Evolutionary conservation across 2,329 filamentous ascomycete species (phyloP).

Genomic region (Pestalotiopsis sp.): DNA sequence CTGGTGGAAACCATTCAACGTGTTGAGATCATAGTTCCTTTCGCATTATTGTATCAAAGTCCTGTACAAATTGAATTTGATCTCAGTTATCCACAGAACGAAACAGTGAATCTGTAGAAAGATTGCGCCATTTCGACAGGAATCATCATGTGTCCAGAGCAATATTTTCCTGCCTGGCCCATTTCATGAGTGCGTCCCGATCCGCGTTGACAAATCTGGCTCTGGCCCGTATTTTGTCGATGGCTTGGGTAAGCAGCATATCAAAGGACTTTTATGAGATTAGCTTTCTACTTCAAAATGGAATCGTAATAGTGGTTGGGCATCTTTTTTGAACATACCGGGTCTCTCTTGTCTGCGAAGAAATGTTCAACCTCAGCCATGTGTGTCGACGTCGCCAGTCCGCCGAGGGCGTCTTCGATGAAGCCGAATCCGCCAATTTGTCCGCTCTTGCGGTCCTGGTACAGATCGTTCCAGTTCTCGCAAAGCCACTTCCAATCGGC

Average conservation of each 20-base stretch:
- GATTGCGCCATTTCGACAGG: no score
- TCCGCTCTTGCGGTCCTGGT: not conserved
- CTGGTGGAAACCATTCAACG: no score
- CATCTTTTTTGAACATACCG: not conserved
- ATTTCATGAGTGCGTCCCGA: not conserved
- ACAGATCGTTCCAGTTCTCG: not conserved
- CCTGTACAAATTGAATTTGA: no score
- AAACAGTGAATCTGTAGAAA: no score
- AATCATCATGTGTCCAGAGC: not conserved
- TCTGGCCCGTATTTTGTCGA: slow-evolving; percentile 3
- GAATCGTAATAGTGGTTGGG: no score
- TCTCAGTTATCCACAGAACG: no score
- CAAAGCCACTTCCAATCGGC: slow-evolving; percentile 1
- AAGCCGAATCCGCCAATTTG: not conserved
- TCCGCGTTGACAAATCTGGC: not conserved
- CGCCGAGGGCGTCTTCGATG: not conserved
- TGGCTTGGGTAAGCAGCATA: slow-evolving; percentile 1
- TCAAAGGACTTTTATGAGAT: slow-evolving; percentile 1
- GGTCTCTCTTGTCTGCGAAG: not conserved
- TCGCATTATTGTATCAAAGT: no score
- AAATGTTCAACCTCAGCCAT: slow-evolving; percentile 6
- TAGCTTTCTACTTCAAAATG: no score
- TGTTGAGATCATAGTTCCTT: no score
- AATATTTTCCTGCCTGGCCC: not conserved
- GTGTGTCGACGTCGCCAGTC: not conserved